phyloP scores from a whole-genome alignment of 2,329 filamentous ascomycete species.

The Fusarium fracticaudum region DNA sequence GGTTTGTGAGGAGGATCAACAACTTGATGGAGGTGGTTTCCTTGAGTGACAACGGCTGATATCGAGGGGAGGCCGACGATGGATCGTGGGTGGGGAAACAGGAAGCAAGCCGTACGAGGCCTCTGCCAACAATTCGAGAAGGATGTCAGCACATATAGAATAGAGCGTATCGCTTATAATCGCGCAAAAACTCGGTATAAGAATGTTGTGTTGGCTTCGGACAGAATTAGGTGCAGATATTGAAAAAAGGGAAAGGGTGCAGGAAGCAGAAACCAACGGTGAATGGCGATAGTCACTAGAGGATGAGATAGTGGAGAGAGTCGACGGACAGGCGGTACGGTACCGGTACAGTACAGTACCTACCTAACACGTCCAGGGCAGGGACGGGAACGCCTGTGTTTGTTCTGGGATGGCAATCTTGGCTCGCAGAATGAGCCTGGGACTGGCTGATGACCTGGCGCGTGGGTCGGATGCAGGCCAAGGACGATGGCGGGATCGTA shows the following conservation, averaged over 20 bases:
- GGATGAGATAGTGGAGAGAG: conserved; percentile 33
- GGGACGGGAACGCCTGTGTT: conserved; percentile 35
- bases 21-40: conserved; percentile 22
- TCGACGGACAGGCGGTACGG: conserved; percentile 30
- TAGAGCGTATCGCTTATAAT: conserved; percentile 1
- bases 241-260: conserved; percentile 27
- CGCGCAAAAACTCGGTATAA: not conserved
- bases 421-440: conserved; percentile 19
- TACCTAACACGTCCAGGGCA: conserved; percentile 22
- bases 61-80: conserved; percentile 31
- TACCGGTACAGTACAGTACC: not conserved
- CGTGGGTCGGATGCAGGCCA: conserved; percentile 35
- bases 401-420: conserved; percentile 36
- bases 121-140: conserved; percentile 28
- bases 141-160: conserved; percentile 40
- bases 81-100: conserved; percentile 29
- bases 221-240: conserved; percentile 12
- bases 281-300: conserved; percentile 30
- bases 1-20: conserved; percentile 10
- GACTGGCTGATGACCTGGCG: conserved; percentile 36
- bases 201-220: not conserved
- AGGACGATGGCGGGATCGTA: conserved; percentile 42
- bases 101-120: conserved; percentile 27
- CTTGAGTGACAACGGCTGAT: conserved; percentile 23
- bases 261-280: conserved; percentile 35